These are phyloP conservation scores for Colletotrichum chrysophilum DNA, from an alignment of 2,329 filamentous ascomycete genomes.

Conservation along the genomic window DNA sequence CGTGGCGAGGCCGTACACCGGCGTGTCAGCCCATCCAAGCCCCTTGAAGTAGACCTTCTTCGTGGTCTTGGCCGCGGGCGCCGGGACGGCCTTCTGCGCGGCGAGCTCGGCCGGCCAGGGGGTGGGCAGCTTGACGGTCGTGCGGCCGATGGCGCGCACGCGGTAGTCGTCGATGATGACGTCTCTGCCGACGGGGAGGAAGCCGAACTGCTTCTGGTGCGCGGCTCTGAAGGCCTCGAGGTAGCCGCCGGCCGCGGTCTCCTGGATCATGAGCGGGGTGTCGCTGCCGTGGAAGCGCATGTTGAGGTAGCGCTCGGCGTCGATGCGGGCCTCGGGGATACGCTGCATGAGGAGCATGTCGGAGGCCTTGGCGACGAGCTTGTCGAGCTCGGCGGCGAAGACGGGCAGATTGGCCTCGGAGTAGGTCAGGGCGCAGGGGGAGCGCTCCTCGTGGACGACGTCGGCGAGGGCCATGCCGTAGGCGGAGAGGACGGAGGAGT, in stretches of 20 bases:
- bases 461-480: constrained; percentile 46
- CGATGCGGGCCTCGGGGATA: constrained; percentile 2
- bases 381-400: constrained; percentile 27
- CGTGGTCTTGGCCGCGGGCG: neutral
- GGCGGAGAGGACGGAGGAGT: constrained; percentile 37
- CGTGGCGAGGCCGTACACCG: constrained; percentile 71
- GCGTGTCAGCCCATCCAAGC: constrained; percentile 51
- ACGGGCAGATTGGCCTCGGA: constrained; percentile 14
- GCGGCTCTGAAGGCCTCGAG: constrained; percentile 39
- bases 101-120: constrained; percentile 11
- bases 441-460: constrained; percentile 37
- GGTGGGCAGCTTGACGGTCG: neutral
- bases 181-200: constrained; percentile 37
- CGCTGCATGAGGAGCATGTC: constrained; percentile 37
- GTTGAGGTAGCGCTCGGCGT: constrained; percentile 43
- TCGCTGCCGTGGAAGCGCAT: constrained; percentile 49
- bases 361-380: constrained; percentile 34
- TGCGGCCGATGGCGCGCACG: constrained; percentile 40
- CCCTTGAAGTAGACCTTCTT: constrained; percentile 24
- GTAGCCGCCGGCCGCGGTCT: constrained; percentile 26
- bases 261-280: constrained; percentile 45
- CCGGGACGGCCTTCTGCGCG: neutral
- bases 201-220: constrained; percentile 47
- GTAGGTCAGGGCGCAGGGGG: constrained; percentile 31
- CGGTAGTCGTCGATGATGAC: constrained; percentile 48